phyloP scores from a whole-genome alignment of 805 yeast genomes.

The Torulaspora franciscae region DNA sequence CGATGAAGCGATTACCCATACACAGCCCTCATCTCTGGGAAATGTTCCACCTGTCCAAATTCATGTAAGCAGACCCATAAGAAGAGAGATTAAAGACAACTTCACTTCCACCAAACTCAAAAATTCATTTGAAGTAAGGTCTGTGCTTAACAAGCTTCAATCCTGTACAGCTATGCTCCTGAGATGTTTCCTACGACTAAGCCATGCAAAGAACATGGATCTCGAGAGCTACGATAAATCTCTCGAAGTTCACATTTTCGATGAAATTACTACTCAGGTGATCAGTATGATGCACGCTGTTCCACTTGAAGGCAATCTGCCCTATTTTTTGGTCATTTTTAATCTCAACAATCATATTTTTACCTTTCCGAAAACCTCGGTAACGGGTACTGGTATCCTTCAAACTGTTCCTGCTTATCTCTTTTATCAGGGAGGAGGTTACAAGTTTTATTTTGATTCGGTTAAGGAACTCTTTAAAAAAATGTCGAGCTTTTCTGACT shows the following conservation, averaged over 20 bases:
- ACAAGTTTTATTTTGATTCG: constrained; percentile 26
- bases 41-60: constrained; percentile 41
- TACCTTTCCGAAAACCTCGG: constrained; percentile 32
- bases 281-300: constrained; percentile 26
- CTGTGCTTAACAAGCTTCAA: constrained; percentile 47
- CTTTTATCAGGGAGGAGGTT: constrained; percentile 51
- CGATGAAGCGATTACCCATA: constrained; percentile 39
- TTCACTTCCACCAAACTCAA: constrained; percentile 56
- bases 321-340: constrained; percentile 37
- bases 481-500: constrained; percentile 22
- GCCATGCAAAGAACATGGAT: constrained; percentile 40
- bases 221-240: constrained; percentile 35
- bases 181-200: constrained; percentile 42
- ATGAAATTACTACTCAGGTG: constrained; percentile 31
- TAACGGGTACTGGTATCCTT: constrained; percentile 29
- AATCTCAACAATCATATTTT: constrained; percentile 38
- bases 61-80: constrained; percentile 41
- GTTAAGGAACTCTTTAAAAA: constrained; percentile 22
- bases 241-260: constrained; percentile 41
- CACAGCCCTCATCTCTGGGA: constrained; percentile 39
- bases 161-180: constrained; percentile 41
- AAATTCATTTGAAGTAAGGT: constrained; percentile 54
- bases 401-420: constrained; percentile 41
- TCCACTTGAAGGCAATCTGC: constrained; percentile 22
- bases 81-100: constrained; percentile 36